Percentiles rank a stretch among this genome's conserved stretches.
phyloP scores from a whole-genome alignment of 192 early-diverging fungal genomes.

The Coemansia sp. region DNA sequence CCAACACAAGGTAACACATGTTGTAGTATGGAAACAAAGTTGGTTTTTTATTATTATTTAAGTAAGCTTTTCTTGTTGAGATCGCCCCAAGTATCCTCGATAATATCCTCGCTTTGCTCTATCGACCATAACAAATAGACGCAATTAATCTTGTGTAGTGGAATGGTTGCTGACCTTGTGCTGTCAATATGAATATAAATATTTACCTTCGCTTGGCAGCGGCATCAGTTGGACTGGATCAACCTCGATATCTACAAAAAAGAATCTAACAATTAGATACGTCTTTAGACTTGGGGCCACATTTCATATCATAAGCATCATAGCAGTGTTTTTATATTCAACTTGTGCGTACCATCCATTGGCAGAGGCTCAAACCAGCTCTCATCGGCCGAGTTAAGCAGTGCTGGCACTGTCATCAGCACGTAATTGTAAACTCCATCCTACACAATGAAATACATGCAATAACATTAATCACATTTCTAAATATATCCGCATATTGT shows the following conservation, averaged over 20 bases:
- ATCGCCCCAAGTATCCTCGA: conserved; percentile 35
- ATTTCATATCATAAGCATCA: not conserved
- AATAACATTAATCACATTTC: not conserved
- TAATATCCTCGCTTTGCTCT: conserved; percentile 28
- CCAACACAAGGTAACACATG: not conserved
- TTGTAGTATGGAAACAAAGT: not conserved
- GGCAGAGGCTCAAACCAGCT: conserved; percentile 46
- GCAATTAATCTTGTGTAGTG: not conserved
- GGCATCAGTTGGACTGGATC: conserved; percentile 48
- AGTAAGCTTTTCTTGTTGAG: conserved; percentile 29
- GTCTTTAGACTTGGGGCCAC: not conserved
- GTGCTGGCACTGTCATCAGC: conserved; percentile 40
- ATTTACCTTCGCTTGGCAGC: conserved; percentile 46
- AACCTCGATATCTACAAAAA: conserved; percentile 42
- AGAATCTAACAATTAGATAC: too few relatives aligned
- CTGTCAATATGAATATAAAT: not conserved
- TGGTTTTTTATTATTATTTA: not conserved
- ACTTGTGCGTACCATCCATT: conserved; percentile 23
- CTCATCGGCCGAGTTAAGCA: conserved; percentile 33
- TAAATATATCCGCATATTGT: not conserved
- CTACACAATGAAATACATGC: conserved; percentile 10
- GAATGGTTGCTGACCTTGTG: not conserved
- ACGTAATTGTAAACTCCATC: conserved; percentile 42
- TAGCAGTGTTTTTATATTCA: not conserved
- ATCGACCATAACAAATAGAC: not conserved